phyloP scores from a whole-genome alignment of 345 rosid genomes.

The Trapa incisa region DNA sequence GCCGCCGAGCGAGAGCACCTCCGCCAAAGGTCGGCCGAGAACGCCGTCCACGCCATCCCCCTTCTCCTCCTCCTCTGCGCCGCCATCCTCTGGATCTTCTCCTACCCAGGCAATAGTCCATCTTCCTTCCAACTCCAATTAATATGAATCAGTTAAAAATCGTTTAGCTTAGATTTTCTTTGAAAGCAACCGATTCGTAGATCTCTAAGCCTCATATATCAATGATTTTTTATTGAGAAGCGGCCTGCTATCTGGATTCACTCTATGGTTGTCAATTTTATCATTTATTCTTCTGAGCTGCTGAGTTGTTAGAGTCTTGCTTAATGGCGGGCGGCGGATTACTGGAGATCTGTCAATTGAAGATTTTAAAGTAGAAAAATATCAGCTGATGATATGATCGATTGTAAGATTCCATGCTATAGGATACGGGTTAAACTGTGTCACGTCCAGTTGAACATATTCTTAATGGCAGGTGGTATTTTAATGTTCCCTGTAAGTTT shows the following conservation, averaged over 20 bases:
- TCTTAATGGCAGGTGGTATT: background rate
- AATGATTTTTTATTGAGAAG: conserved; percentile 1
- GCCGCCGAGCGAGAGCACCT: conserved; percentile 50
- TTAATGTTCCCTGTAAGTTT: background rate
- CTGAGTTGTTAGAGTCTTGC: background rate
- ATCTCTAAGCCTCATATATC: background rate
- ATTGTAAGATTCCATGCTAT: too few species aligned
- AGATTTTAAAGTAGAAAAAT: background rate
- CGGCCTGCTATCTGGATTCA: background rate
- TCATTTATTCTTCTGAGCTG: background rate
- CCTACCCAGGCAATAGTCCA: conserved; percentile 28
- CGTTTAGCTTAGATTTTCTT: background rate
- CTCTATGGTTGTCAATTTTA: background rate
- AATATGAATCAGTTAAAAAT: background rate
- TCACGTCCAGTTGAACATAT: background rate
- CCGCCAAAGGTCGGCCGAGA: conserved; percentile 55
- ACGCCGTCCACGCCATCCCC: conserved; percentile 68
- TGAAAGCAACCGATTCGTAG: background rate
- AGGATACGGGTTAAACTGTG: too few species aligned
- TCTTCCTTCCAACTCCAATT: background rate
- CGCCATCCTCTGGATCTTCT: conserved; percentile 69
- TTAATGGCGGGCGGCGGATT: background rate
- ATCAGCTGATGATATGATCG: too few species aligned
- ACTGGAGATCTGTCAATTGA: background rate
- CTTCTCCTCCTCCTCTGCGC: conserved; percentile 47